Percentiles rank a stretch among this genome's conserved stretches.
Conservation (phyloP, 345 rosid species). For the Theobroma cacao region DNA sequence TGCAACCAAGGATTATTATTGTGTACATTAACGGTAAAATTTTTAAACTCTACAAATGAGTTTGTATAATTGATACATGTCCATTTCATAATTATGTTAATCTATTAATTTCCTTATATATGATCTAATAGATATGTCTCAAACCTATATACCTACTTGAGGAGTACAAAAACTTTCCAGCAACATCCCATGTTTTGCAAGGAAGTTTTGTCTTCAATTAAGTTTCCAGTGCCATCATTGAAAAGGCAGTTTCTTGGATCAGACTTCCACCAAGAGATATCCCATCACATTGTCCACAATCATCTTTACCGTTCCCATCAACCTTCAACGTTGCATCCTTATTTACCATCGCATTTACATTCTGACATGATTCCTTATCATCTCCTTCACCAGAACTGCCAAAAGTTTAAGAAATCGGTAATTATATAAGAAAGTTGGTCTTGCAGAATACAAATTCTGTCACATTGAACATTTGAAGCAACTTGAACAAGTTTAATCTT, state of each 20-base stretch:
- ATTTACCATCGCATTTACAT: background rate
- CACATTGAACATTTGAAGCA: background rate
- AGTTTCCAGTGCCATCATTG: background rate
- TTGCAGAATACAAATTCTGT: background rate
- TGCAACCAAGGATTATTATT: background rate
- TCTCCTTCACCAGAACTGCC: conserved; percentile 2
- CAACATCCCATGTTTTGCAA: background rate
- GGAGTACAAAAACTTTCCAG: background rate
- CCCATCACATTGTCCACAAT: background rate
- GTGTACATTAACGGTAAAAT: background rate
- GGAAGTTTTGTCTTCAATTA: background rate
- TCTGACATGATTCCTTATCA: conserved; percentile 3
- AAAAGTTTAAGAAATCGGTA: background rate
- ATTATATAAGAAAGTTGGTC: background rate
- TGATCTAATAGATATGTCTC: background rate
- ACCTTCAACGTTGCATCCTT: conserved; percentile 6
- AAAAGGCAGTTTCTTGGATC: background rate
- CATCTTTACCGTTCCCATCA: background rate
- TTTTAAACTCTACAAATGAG: background rate
- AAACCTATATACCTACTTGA: background rate
- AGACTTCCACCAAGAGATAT: background rate
- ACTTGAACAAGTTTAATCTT: background rate
- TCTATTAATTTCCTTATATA: background rate
- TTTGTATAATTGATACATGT: background rate
- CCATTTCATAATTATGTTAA: background rate